Percentiles rank a stretch among this genome's conserved stretches.
These are phyloP conservation scores for Penicillium ucsense DNA, from an alignment of 495 filamentous ascomycete species.

Conservation along the genomic window DNA sequence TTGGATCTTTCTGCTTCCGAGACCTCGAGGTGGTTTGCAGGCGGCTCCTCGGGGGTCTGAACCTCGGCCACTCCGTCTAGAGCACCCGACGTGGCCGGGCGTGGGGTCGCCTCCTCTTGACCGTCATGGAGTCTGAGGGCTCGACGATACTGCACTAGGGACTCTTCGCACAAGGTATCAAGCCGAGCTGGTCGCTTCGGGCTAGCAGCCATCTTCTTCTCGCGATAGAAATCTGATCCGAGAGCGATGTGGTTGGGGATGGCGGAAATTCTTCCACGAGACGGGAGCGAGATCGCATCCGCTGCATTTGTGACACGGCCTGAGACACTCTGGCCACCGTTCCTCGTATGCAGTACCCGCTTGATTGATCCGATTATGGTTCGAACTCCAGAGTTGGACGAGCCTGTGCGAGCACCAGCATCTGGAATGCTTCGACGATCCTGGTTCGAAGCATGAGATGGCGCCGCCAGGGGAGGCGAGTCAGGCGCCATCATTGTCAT, in stretches of 20 bases:
- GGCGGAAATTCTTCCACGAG: constrained; percentile 32
- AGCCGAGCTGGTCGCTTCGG: constrained; percentile 41
- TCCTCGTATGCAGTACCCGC: constrained; percentile 70
- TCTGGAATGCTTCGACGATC: constrained; percentile 28
- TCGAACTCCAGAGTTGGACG: constrained; percentile 60
- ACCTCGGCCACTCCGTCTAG: neutral
- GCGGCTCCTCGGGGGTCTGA: too few relatives aligned
- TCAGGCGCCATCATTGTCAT: constrained; percentile 60
- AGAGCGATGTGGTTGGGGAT: constrained; percentile 39
- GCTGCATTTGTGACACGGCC: constrained; percentile 31
- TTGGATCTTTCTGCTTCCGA: constrained; percentile 13
- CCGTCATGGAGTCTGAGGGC: constrained; percentile 10
- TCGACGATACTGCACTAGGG: constrained; percentile 52
- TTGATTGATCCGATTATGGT: constrained; percentile 81
- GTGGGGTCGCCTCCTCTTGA: constrained; percentile 2
- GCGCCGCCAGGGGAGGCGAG: constrained; percentile 40
- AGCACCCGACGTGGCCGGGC: constrained; percentile 1
- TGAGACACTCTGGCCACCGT: constrained; percentile 32
- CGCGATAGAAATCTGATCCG: constrained; percentile 36
- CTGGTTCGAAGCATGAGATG: constrained; percentile 9
- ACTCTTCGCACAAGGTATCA: constrained; percentile 71
- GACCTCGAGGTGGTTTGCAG: neutral
- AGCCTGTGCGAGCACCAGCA: constrained; percentile 19
- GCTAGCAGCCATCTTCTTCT: constrained; percentile 27
- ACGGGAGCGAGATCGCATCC: constrained; percentile 11